Evolutionary conservation across 2,329 filamentous ascomycete species (phyloP).

Genomic region (Ambrosiella cleistominuta): DNA sequence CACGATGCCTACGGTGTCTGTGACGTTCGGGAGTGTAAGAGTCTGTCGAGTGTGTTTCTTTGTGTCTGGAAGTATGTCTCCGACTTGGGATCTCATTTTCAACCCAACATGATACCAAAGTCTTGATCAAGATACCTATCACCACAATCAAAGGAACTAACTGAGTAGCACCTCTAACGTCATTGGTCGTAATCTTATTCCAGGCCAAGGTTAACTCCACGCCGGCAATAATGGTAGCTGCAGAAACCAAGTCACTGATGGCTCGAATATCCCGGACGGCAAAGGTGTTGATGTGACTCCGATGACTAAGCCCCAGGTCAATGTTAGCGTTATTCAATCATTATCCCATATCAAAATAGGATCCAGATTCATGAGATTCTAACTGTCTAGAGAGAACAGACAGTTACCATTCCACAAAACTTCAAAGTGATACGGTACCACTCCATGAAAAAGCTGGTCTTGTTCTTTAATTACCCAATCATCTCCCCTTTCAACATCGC

Average conservation of each 20-base stretch:
- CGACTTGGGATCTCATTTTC: background rate
- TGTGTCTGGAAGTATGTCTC: background rate
- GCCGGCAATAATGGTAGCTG: constrained; percentile 15
- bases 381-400: background rate
- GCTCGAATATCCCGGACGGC: constrained; percentile 16
- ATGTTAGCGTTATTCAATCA: no score
- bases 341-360: no score
- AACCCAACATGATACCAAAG: background rate
- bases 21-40: background rate
- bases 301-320: background rate
- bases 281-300: background rate
- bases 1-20: background rate
- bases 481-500: background rate
- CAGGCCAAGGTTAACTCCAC: constrained; percentile 21
- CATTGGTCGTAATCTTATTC: constrained; percentile 18
- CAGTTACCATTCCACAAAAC: background rate
- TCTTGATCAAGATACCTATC: constrained; percentile 14
- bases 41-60: background rate
- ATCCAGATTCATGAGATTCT: background rate
- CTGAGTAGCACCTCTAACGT: constrained; percentile 18
- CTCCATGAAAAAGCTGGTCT: constrained; percentile 6
- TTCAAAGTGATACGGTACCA: background rate
- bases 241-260: constrained; percentile 17
- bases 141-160: constrained; percentile 20
- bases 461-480: background rate